Evolutionary conservation across 2,329 filamentous ascomycete genomes (phyloP).

Genomic region (Spiromastix sp.): DNA sequence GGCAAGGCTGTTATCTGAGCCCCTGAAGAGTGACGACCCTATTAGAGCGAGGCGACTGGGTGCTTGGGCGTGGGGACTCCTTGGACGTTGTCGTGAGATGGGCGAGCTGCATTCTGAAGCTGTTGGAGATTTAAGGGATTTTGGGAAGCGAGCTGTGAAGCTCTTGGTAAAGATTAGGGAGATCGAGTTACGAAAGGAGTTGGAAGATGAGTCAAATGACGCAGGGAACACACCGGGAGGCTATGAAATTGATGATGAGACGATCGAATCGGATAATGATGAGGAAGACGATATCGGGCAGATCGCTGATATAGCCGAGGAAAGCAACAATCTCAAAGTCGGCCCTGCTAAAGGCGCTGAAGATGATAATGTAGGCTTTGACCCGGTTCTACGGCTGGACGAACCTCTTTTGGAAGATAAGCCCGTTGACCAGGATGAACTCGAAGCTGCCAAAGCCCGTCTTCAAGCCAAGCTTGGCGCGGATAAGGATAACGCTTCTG

Average conservation of each 20-base stretch:
- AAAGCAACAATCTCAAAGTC: background rate
- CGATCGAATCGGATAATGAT: conserved; percentile 15
- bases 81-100: conserved; percentile 63
- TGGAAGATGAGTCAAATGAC: conserved; percentile 15
- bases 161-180: conserved; percentile 36
- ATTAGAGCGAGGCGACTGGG: conserved; percentile 57
- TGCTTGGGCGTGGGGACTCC: conserved; percentile 74
- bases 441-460: conserved; percentile 41
- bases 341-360: conserved; percentile 5
- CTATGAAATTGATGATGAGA: conserved; percentile 17
- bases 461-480: conserved; percentile 30
- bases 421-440: conserved; percentile 18
- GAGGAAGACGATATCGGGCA: background rate
- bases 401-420: too few relatives aligned
- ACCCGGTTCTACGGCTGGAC: too few relatives aligned
- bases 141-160: conserved; percentile 64
- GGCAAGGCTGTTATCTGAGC: conserved; percentile 47
- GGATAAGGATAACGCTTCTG: conserved; percentile 12
- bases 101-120: conserved; percentile 68
- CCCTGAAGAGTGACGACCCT: conserved; percentile 50
- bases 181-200: conserved; percentile 23
- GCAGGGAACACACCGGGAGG: conserved; percentile 7
- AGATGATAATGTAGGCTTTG: conserved; percentile 7
- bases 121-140: conserved; percentile 63
- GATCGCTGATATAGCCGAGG: background rate